Percentiles rank a stretch among this genome's conserved stretches.
phyloP scores from a whole-genome alignment of 768 basidiomycete genomes.

The Tulasnella sp. region DNA sequence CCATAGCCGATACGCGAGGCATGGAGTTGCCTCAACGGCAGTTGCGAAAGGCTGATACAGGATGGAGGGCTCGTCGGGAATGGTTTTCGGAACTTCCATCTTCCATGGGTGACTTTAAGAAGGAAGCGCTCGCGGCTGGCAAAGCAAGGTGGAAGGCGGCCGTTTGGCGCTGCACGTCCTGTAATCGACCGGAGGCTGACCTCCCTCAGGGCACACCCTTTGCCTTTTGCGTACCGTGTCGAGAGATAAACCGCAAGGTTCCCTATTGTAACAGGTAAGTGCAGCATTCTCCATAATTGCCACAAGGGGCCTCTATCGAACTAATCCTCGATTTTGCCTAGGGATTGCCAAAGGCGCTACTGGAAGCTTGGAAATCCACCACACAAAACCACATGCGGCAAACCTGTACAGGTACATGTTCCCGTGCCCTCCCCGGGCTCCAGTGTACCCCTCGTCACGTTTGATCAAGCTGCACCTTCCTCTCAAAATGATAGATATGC shows the following conservation, averaged over 20 bases:
- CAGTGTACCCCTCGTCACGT: not conserved
- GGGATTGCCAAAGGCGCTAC: not conserved
- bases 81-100: not conserved
- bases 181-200: no score
- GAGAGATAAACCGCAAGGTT: not conserved
- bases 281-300: not conserved
- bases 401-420: no score
- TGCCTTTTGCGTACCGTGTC: not conserved
- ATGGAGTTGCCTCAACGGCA: not conserved
- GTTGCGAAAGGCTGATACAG: not conserved
- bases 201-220: not conserved
- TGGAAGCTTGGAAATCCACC: not conserved
- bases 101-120: not conserved
- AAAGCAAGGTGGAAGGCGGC: no score
- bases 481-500: not conserved
- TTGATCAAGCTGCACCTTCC: not conserved
- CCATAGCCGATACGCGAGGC: not conserved
- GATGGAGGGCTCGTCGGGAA: not conserved
- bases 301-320: not conserved
- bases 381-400: not conserved
- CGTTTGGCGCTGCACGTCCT: no score
- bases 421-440: not conserved
- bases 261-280: not conserved
- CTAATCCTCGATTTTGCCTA: not conserved
- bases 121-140: no score